These are phyloP conservation scores for Xylariomycetidae sp. DNA, from an alignment of 2,329 filamentous ascomycete genomes.

Conservation along the genomic window DNA sequence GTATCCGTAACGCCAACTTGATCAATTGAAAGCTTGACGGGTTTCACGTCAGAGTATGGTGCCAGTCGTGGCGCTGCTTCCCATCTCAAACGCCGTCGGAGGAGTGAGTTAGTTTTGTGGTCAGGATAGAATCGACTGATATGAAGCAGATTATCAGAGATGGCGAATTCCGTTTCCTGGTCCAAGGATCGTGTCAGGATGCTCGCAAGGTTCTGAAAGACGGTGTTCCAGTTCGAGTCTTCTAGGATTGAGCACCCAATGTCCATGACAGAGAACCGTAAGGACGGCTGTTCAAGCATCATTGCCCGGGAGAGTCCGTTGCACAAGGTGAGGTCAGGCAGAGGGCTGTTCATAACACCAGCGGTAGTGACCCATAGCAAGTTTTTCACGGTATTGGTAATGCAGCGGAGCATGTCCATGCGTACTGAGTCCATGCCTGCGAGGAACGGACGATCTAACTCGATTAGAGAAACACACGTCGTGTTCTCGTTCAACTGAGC, in stretches of 20 bases:
- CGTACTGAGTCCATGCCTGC: constrained; percentile 6
- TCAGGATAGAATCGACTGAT: constrained; percentile 21
- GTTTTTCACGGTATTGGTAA: constrained; percentile 9
- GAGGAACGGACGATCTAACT: constrained; percentile 11
- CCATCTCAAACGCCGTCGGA: constrained; percentile 8
- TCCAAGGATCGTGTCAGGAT: too few relatives aligned
- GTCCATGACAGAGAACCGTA: constrained; percentile 5
- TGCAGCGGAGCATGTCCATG: constrained; percentile 9
- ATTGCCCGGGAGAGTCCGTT: constrained; percentile 6
- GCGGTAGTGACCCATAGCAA: constrained; percentile 13
- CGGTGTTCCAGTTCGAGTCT: neutral
- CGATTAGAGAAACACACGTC: constrained; percentile 9
- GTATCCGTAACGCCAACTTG: constrained; percentile 2
- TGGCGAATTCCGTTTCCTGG: constrained; percentile 15
- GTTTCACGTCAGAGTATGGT: neutral
- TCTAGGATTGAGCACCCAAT: too few relatives aligned
- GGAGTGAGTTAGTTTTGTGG: constrained; percentile 11
- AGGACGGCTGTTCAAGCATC: constrained; percentile 7
- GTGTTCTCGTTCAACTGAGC: constrained; percentile 1
- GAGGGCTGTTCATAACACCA: constrained; percentile 3
- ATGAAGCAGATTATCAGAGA: constrained; percentile 6
- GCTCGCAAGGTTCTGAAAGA: constrained; percentile 5
- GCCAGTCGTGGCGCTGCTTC: neutral
- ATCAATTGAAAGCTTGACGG: constrained; percentile 9
- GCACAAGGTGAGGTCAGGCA: constrained; percentile 3